Conservation (phyloP, 1,139 yeast genomes). For the Yamadazyma dendronema region DNA sequence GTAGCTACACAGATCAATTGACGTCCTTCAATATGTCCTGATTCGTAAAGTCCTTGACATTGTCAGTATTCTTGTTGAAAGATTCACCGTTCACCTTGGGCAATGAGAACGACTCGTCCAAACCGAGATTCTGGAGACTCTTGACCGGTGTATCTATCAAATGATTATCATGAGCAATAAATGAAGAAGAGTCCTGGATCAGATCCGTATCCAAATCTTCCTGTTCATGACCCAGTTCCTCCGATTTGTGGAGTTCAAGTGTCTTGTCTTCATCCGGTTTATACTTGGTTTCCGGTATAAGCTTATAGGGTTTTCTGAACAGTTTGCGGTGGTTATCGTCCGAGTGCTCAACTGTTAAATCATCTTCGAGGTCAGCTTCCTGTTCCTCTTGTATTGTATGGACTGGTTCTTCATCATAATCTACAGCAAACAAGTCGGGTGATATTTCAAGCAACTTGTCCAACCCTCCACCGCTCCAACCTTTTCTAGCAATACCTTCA, state of each 20-base stretch:
- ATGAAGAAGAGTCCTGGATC: constrained; percentile 1
- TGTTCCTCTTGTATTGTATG: constrained; percentile 12
- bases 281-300: no score
- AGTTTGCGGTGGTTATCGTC: no score
- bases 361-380: constrained; percentile 4
- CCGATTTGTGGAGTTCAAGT: no score
- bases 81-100: constrained; percentile 24
- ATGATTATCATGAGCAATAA: no score
- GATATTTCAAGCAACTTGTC: constrained; percentile 60
- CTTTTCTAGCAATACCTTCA: constrained; percentile 79
- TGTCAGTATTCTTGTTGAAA: constrained; percentile 3
- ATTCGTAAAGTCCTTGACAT: background rate
- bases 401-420: constrained; percentile 14
- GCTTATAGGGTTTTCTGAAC: no score
- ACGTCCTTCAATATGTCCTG: background rate
- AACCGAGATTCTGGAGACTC: constrained; percentile 5
- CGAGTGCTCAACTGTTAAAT: no score
- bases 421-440: constrained; percentile 49
- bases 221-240: background rate
- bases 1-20: background rate
- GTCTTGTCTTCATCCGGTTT: no score
- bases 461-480: constrained; percentile 85
- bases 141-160: constrained; percentile 1
- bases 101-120: constrained; percentile 32
- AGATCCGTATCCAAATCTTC: background rate